Percentiles rank a stretch among this genome's conserved stretches.
These are phyloP conservation scores for Leccinum barrowsii DNA, from an alignment of 768 basidiomycete species.

Conservation along the genomic window DNA sequence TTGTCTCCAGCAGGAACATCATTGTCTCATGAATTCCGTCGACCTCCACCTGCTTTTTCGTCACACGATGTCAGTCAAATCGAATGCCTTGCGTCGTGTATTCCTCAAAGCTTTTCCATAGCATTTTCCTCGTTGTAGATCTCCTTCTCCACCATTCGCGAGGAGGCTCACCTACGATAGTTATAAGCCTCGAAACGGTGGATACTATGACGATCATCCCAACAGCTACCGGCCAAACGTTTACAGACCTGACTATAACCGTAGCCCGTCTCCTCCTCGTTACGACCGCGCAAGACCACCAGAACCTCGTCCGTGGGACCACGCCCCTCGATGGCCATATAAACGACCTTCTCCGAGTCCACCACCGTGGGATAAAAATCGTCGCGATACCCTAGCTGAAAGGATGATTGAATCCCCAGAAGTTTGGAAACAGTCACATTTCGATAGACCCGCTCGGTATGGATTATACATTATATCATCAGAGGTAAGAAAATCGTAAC, in stretches of 20 bases:
- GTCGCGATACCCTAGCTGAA: constrained; percentile 40
- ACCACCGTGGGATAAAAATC: constrained; percentile 29
- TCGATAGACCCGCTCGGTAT: constrained; percentile 39
- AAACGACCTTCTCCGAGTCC: constrained; percentile 40
- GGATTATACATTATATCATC: constrained; percentile 37
- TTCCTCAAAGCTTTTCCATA: constrained; percentile 23
- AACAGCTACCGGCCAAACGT: constrained; percentile 42
- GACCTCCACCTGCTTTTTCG: constrained; percentile 20
- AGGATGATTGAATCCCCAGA: constrained; percentile 74
- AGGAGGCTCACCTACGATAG: constrained; percentile 47
- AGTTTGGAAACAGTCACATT: constrained; percentile 60
- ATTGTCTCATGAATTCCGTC: constrained; percentile 27
- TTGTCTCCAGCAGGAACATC: constrained; percentile 25
- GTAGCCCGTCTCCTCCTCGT: constrained; percentile 53
- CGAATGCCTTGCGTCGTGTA: constrained; percentile 11
- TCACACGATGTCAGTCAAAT: constrained; percentile 34
- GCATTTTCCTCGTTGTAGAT: constrained; percentile 38
- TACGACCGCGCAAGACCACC: constrained; percentile 39
- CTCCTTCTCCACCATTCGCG: constrained; percentile 49
- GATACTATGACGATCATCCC: constrained; percentile 38
- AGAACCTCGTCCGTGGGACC: constrained; percentile 48
- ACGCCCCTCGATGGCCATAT: constrained; percentile 42
- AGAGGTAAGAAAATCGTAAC: constrained; percentile 22
- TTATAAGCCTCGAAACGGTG: constrained; percentile 43
- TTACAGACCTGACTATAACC: constrained; percentile 38